A percentile compares a stretch with the other conserved stretches of the same genome.
Conservation (phyloP, 192 early-diverging fungal genomes). For the Mortierella claussenii region DNA sequence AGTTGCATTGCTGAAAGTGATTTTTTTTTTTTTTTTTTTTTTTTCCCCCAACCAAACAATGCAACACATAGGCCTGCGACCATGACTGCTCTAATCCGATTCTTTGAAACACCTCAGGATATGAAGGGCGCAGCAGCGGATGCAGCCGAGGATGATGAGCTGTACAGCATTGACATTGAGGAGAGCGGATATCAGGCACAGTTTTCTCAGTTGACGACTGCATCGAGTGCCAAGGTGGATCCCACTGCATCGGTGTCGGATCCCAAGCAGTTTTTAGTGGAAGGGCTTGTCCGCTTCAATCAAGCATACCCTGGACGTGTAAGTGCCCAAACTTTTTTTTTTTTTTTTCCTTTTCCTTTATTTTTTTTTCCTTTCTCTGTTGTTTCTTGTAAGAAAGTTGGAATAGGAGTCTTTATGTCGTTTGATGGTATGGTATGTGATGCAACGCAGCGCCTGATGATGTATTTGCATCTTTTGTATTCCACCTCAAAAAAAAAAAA, state of each 20-base stretch:
- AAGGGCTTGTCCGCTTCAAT: constrained; percentile 60
- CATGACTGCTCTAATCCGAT: constrained; percentile 60
- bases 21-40: background rate
- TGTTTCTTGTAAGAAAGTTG: background rate
- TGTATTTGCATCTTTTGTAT: too few species aligned
- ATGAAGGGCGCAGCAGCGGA: constrained; percentile 54
- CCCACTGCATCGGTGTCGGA: constrained; percentile 67
- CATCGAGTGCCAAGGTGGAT: constrained; percentile 71
- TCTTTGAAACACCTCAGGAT: constrained; percentile 70
- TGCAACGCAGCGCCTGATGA: too few species aligned
- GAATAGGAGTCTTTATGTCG: background rate
- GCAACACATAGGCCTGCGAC: constrained; percentile 57
- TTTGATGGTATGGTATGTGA: constrained; percentile 9
- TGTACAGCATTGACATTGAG: constrained; percentile 80
- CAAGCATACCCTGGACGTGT: constrained; percentile 51
- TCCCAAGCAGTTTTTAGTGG: constrained; percentile 60
- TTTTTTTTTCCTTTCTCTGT: background rate
- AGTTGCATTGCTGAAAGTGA: background rate
- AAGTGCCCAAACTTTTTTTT: background rate
- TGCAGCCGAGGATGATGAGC: constrained; percentile 67
- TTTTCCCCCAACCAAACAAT: too few species aligned
- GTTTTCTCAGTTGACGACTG: constrained; percentile 81
- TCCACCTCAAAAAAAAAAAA: background rate
- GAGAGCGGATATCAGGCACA: constrained; percentile 82
- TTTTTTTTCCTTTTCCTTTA: background rate